Evolutionary conservation across 2,329 filamentous ascomycete genomes (phyloP).

Genomic region (Cordyceps cateniannulata): DNA sequence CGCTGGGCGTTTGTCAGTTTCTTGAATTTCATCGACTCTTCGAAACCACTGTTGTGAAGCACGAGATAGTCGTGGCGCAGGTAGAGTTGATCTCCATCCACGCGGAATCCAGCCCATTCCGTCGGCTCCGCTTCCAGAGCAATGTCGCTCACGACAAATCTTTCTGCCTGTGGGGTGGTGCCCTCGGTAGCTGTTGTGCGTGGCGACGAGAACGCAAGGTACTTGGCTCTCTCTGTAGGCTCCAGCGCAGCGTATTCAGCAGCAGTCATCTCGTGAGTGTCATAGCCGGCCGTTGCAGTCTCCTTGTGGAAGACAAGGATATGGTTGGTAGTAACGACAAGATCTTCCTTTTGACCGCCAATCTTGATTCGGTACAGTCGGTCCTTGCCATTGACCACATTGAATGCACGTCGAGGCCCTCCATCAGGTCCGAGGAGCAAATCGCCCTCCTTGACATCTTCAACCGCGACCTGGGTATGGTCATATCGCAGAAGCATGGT

Average conservation of each 20-base stretch:
- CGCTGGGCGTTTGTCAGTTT: conserved; percentile 96
- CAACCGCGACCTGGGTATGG: conserved; percentile 36
- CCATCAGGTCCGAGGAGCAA: conserved; percentile 43
- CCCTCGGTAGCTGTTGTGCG: conserved; percentile 1
- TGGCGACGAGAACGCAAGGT: conserved; percentile 30
- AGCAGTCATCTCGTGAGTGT: conserved; percentile 41
- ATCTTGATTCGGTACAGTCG: conserved; percentile 43
- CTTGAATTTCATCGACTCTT: conserved; percentile 88
- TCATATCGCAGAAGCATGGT: conserved; percentile 39
- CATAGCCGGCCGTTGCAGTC: conserved; percentile 24
- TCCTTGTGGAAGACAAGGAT: conserved; percentile 38
- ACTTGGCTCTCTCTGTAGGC: conserved; percentile 27
- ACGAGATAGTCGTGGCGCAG: conserved; percentile 42
- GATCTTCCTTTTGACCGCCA: conserved; percentile 34
- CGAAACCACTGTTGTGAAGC: conserved; percentile 46
- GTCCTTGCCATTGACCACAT: conserved; percentile 40
- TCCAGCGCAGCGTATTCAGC: conserved; percentile 35
- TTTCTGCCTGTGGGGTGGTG: conserved; percentile 22
- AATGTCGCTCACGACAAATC: conserved; percentile 35
- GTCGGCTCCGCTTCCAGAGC: conserved; percentile 34
- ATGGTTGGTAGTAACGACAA: conserved; percentile 43
- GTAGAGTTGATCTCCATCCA: conserved; percentile 44
- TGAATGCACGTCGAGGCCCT: conserved; percentile 39
- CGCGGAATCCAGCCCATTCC: conserved; percentile 44
- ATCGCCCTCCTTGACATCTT: conserved; percentile 43